Evolutionary conservation across 2,329 filamentous ascomycete genomes (phyloP).

Genomic region (Chaetomiaceae sp.): DNA sequence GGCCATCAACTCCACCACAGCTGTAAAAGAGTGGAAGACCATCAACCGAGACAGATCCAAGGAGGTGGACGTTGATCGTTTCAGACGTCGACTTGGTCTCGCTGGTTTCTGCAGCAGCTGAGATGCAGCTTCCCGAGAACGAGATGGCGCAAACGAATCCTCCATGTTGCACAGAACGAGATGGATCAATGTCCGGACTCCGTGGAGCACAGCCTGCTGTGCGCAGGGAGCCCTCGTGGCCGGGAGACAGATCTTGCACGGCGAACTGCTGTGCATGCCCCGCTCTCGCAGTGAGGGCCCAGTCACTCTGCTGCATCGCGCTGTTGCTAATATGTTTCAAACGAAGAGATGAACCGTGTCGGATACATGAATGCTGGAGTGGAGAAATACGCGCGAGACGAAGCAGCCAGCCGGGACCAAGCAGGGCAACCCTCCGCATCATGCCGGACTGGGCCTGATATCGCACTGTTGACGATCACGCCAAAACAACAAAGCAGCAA

Average conservation of each 20-base stretch:
- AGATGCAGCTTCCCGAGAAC: conserved; percentile 16
- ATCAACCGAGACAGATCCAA: not conserved
- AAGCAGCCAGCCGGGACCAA: too few species aligned
- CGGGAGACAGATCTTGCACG: not conserved
- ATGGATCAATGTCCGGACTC: not conserved
- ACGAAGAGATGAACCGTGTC: not conserved
- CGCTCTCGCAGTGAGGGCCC: too few species aligned
- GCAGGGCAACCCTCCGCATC: too few species aligned
- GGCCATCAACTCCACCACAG: too few species aligned
- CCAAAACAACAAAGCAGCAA: too few species aligned
- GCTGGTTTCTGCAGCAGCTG: conserved; percentile 14
- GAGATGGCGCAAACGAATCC: conserved; percentile 4
- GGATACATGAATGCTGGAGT: too few species aligned
- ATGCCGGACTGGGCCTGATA: too few species aligned
- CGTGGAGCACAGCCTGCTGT: not conserved
- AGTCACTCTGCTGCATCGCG: not conserved
- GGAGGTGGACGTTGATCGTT: not conserved
- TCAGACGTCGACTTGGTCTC: not conserved
- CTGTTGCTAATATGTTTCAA: not conserved
- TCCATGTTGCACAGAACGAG: not conserved
- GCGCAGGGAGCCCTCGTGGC: not conserved
- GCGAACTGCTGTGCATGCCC: not conserved
- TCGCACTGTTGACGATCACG: too few species aligned
- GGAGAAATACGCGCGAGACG: too few species aligned
- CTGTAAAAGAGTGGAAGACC: too few species aligned